Base-by-base conservation (phyloP, 1,284 basidiomycete species). In the Fomitopsis schrenkii region DNA sequence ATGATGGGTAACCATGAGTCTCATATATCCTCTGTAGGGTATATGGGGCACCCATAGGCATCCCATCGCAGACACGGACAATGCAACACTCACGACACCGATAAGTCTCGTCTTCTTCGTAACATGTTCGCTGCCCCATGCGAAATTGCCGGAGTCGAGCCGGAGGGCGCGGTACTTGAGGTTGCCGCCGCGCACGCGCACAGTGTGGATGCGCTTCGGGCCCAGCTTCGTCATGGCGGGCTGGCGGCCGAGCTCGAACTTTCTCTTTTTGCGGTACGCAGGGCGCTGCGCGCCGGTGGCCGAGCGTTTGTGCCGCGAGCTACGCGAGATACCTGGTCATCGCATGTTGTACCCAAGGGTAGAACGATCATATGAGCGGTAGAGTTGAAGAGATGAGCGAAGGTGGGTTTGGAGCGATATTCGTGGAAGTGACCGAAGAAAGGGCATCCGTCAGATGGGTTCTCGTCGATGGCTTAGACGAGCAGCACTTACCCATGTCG, bases 251-350 rank as follows among this genome's bases (percentile, higher is more conserved):
- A 97, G 90, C 85, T 97, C 95, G 81, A 97, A 97, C 83, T 97
- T 97, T 90, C 95, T 88, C 91, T 97, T 97, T 86, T 97, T 97
- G 83, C 95, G 93, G 83, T 95, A 95, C 82, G 94, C 90, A 68
- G 95, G 91, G 74, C 94, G 91, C 79, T 96, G 93, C 67, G 94
- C 95, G 75, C 95, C 95, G 57, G 93, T 90, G 71, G 86, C 90
- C 70, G 94, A 92, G 76, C 95, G 93, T 82, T 97, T 97, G 87
- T 97, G 94, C 77, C 95, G 86, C 72, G 94, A 95, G 69, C 94
- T 86, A 72, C 95, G 90, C 73, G 95, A 91, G 77, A 97, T 97
- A 93, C 94, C 93, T 93, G 69, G 30, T 44, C 33, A 36, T 41
- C 19, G 30, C 30, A 33, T 15, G 5, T 5, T n/a, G 12, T 15